Evolutionary conservation across 805 yeast species (phyloP).

Genomic region (Lipomyces anomalus): DNA sequence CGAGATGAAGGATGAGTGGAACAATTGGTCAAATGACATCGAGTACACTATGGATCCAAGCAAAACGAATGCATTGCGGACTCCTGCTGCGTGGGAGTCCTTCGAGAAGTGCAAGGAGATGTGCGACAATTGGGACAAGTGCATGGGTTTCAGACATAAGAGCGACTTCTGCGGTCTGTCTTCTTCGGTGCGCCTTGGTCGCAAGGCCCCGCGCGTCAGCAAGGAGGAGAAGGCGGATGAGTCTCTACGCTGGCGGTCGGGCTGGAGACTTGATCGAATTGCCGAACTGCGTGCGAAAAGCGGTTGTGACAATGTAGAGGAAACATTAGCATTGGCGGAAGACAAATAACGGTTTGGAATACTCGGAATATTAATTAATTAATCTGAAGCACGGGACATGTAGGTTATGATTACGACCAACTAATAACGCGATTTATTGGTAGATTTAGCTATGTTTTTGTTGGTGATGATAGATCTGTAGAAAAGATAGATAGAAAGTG

Average conservation of each 20-base stretch:
- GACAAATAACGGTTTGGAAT: no score
- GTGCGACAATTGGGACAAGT: constrained; percentile 13
- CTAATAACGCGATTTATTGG: no score
- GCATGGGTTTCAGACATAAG: constrained; percentile 10
- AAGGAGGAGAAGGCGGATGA: constrained; percentile 11
- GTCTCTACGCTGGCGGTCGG: constrained; percentile 7
- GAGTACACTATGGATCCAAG: constrained; percentile 8
- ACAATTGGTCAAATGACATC: constrained; percentile 15
- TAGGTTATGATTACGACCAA: no score
- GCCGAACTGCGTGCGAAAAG: constrained; percentile 10
- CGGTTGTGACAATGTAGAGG: constrained; percentile 2
- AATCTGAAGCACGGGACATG: no score
- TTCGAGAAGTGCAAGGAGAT: constrained; percentile 6
- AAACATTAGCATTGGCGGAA: no score
- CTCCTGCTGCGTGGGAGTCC: constrained; percentile 8
- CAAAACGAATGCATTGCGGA: constrained; percentile 10
- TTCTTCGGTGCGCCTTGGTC: constrained; percentile 10
- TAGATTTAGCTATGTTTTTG: no score
- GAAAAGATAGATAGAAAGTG: no score
- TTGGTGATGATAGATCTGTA: no score
- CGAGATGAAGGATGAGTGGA: constrained; percentile 15
- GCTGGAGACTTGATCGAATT: constrained; percentile 11
- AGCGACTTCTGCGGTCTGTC: constrained; percentile 11
- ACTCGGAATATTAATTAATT: no score
- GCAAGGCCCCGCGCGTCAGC: constrained; percentile 1